These are phyloP conservation scores for Dispira parvispora DNA, from an alignment of 192 early-diverging fungal species.

Conservation along the genomic window DNA sequence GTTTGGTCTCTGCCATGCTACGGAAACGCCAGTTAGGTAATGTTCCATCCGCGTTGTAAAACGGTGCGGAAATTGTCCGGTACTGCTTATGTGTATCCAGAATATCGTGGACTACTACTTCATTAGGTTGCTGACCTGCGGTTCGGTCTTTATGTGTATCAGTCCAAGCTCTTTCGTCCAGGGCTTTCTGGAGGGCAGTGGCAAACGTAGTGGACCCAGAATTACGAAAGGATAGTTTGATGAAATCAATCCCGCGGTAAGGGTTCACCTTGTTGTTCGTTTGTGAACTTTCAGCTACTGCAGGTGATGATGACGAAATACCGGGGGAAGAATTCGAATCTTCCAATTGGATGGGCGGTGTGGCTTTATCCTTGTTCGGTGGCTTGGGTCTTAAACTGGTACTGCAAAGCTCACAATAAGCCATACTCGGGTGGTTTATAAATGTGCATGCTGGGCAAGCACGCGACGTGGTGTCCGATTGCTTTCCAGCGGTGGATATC, in stretches of 20 bases:
- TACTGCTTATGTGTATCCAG: too few relatives aligned
- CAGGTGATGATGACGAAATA: background rate
- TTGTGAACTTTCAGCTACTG: background rate
- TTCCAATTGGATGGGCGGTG: too few relatives aligned
- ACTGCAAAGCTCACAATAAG: conserved; percentile 7
- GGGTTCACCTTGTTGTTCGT: too few relatives aligned
- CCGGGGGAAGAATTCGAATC: background rate
- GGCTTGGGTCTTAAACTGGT: background rate
- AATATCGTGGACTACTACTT: too few relatives aligned
- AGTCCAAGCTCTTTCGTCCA: background rate
- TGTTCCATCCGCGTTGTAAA: too few relatives aligned
- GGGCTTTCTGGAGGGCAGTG: conserved; percentile 1
- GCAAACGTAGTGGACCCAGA: conserved; percentile 4
- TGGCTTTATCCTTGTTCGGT: too few relatives aligned
- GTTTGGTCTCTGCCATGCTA: too few relatives aligned
- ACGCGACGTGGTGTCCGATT: background rate
- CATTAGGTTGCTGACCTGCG: too few relatives aligned
- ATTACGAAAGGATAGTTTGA: conserved; percentile 10
- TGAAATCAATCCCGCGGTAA: background rate
- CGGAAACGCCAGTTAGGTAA: too few relatives aligned
- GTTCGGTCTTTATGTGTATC: too few relatives aligned
- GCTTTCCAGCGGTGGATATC: background rate
- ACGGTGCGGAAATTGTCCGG: too few relatives aligned
- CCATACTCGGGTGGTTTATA: conserved; percentile 8
- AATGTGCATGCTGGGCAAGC: conserved; percentile 11